Percentiles rank a stretch among this genome's conserved stretches.
Conservation (phyloP, 2,329 filamentous ascomycete species). For the Botrytis byssoidea region DNA sequence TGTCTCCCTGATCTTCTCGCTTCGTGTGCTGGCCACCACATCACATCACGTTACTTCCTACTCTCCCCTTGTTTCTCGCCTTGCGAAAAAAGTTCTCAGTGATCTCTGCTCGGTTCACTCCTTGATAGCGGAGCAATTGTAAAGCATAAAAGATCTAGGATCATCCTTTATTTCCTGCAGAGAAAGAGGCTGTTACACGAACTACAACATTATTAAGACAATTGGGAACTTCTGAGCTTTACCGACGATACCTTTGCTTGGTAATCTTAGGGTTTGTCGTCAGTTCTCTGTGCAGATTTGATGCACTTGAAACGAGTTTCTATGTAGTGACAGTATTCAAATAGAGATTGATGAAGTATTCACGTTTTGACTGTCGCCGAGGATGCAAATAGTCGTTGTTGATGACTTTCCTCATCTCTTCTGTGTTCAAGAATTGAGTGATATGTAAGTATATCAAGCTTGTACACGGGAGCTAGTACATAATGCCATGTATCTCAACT, state of each 20-base stretch:
- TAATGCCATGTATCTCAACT: too few relatives aligned
- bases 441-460: not conserved
- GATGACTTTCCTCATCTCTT: not conserved
- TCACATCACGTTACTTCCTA: too few relatives aligned
- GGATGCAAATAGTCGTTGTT: not conserved
- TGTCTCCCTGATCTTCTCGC: not conserved
- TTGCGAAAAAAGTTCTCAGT: not conserved
- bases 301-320: fast-evolving
- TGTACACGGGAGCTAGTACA: not conserved
- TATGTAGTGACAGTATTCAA: not conserved
- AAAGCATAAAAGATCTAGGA: not conserved
- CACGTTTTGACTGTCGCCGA: not conserved
- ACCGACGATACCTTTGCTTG: not conserved
- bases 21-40: too few relatives aligned
- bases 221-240: not conserved
- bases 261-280: too few relatives aligned
- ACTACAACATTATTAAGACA: fast-evolving
- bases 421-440: not conserved
- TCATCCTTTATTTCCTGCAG: not conserved
- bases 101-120: not conserved
- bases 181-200: not conserved
- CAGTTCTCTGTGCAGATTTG: not conserved
- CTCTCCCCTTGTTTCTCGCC: not conserved
- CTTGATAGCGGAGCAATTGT: not conserved
- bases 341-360: not conserved